Base-by-base conservation (phyloP, 129 eudicot genomes). In the Flaveria trinervia region DNA sequence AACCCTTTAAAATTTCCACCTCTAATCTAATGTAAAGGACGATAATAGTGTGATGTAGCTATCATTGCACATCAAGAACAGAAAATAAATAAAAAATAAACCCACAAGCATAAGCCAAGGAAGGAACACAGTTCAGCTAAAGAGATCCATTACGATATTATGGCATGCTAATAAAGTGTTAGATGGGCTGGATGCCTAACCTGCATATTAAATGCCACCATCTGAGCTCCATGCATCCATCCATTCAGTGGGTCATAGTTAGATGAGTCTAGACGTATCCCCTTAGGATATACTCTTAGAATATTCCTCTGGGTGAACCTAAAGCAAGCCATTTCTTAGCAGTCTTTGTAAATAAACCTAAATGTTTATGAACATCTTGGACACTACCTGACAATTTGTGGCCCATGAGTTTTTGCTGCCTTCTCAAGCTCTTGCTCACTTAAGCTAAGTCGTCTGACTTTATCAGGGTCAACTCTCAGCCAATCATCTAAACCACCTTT, bases 161-260 rank as follows among this genome's bases (percentile, higher is more conserved):
- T 20, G 17, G 23, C 46, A 46, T 14, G n/a, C 28, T 2, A 18
- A 44, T 41, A 73, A 59, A 25, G 0, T 16, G 41, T 50, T 64
- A 64, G 68, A 75, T 70, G 46, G 45, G 71, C 41, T 39, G 66
- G 57, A 77, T 55, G 77, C 15, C 86, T 73, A 69, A 91, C 97
- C 97, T 91, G 97, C 97, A 91, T 91, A 65, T 91, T 91, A 74
- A 91, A 91, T 30, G 97, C 97, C 76, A 91, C 97, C 97, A 91
- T 91, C 81, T 91, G 97, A 83, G 94, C 97, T 73, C 97, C 97
- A 83, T 88, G 97, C 86, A 85, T 83, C 97, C 94, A 91, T 71
- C 90, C 97, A 85, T 79, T 83, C 65, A 91, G 72, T 9, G 97
- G 97, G 72, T 91, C 88, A 68, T 86, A 91, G 61, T 91, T 91